Base-by-base conservation (phyloP, 306 rosid species). In the Begonia loranthoides region DNA sequence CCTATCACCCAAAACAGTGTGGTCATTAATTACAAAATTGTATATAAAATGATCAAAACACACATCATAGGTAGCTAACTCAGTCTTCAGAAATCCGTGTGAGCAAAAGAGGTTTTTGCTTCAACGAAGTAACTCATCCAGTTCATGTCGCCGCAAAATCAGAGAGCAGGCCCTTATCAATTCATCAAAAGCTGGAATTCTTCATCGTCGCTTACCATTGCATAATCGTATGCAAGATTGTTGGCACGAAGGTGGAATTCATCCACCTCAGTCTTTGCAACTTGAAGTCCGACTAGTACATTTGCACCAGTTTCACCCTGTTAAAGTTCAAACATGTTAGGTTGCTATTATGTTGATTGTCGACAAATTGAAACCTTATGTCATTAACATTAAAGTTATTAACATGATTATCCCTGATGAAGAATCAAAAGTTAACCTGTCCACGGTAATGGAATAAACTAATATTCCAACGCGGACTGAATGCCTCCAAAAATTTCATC, bases 381-480 rank as follows among this genome's bases (percentile, higher is more conserved):
- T 28, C 36, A 28, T 28, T 7, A 28, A 28, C 36, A 28, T 28
- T 28, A 28, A 28, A 28, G 34, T n/a, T n/a, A n/a, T n/a, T n/a
- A n/a, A 28, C 34, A 28, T 28, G 34, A 0, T 28, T 28, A 28
- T 28, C 4, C 12, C 7, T n/a, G n/a, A 43, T 43, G 19, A 41
- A 49, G 12, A 15, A 62, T 46, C 24, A 21, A 45, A 57, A 15
- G 24, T 44, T 45, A 14, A 90, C 99, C 94, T 78, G 55, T 7
- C 67, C 88, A 43, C 94, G 93, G 43, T 92, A 86, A 61, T 86
- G 94, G 74, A 92, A 86, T 70, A 83, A 66, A 71, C 77, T 78
- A 59, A 92, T 92, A 73, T 92, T 80, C 96, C 99, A 90, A 46
- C 88, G 88, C 3, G 96, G 99, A 69, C 96, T 83, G 57, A 92